phyloP scores from a whole-genome alignment of 495 filamentous ascomycete genomes.

The Trichocladium antarcticum region DNA sequence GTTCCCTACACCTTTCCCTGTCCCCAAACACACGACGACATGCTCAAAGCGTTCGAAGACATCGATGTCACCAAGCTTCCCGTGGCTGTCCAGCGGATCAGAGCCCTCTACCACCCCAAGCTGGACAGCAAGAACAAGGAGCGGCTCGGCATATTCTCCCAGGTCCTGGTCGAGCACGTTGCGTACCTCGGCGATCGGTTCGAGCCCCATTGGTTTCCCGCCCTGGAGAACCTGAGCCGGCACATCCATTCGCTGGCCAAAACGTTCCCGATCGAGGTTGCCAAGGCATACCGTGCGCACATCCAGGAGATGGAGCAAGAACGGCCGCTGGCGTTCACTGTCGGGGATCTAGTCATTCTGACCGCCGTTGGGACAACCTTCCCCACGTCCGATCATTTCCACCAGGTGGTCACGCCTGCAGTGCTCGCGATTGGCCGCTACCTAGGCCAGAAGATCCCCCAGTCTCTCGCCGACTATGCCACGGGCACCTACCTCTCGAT shows the following conservation, averaged over 20 bases:
- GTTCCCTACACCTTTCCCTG: constrained; percentile 77
- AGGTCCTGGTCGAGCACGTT: constrained; percentile 67
- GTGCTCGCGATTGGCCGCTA: constrained; percentile 70
- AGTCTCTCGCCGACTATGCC: constrained; percentile 50
- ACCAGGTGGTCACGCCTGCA: constrained; percentile 82
- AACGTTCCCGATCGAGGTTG: constrained; percentile 63
- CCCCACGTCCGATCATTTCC: constrained; percentile 93
- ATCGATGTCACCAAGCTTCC: constrained; percentile 55
- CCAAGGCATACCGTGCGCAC: constrained; percentile 61
- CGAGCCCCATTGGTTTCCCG: constrained; percentile 28
- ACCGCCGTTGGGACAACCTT: constrained; percentile 77
- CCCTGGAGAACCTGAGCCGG: constrained; percentile 33
- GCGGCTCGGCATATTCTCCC: constrained; percentile 64
- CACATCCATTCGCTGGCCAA: constrained; percentile 61
- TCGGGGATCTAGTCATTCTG: constrained; percentile 69
- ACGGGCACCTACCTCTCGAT: constrained; percentile 69
- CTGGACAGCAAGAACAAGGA: constrained; percentile 72
- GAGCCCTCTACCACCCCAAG: constrained; percentile 82
- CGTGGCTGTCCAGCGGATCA: constrained; percentile 74
- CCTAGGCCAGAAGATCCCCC: constrained; percentile 64
- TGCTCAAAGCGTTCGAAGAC: constrained; percentile 52
- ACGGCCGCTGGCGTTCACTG: constrained; percentile 48
- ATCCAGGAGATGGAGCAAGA: constrained; percentile 53
- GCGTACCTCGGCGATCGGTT: constrained; percentile 47
- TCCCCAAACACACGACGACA: constrained; percentile 61